Percentiles rank a stretch among this genome's conserved stretches.
These are phyloP conservation scores for Geoglossum cookeanum DNA, from an alignment of 2,329 filamentous ascomycete species.

Conservation along the genomic window DNA sequence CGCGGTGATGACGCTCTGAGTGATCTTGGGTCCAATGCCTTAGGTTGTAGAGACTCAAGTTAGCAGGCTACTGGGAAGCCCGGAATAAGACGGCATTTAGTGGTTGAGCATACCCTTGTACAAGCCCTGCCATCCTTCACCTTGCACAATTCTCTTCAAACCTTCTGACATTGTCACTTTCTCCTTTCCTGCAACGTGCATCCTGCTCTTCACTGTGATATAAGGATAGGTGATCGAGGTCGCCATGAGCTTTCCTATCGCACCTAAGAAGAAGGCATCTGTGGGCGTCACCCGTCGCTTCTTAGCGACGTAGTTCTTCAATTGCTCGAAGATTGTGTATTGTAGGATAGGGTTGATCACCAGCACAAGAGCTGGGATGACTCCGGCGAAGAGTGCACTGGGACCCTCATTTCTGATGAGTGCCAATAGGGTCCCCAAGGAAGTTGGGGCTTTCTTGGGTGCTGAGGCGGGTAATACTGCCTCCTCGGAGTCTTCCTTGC, in stretches of 20 bases:
- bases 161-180: slow-evolving; percentile 65
- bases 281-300: slow-evolving; percentile 59
- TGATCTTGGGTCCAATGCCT: slow-evolving; percentile 93
- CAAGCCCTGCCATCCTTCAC: slow-evolving; percentile 81
- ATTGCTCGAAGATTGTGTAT: slow-evolving; percentile 96
- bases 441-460: slow-evolving; percentile 42
- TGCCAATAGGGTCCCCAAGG: slow-evolving; percentile 60
- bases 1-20: slow-evolving; percentile 89
- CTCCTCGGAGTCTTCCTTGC: slow-evolving; percentile 39
- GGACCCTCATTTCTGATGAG: slow-evolving; percentile 73
- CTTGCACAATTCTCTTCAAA: slow-evolving; percentile 58
- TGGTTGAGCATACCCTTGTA: slow-evolving; percentile 57
- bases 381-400: slow-evolving; percentile 71
- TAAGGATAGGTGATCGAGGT: slow-evolving; percentile 94
- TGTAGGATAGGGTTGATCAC: slow-evolving; percentile 97
- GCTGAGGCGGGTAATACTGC: slow-evolving; percentile 20
- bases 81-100: neutral
- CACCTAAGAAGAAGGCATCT: slow-evolving; percentile 79
- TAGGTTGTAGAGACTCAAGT: slow-evolving; percentile 2
- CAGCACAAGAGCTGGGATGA: slow-evolving; percentile 77
- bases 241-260: slow-evolving; percentile 82
- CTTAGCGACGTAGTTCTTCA: slow-evolving; percentile 80
- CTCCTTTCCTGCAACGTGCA: slow-evolving; percentile 71
- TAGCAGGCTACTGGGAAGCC: neutral
- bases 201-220: slow-evolving; percentile 95